A percentile compares a stretch with the other conserved stretches of the same genome.
Evolutionary conservation across 768 basidiomycete species (phyloP).

Genomic region (Lactifluus subvellereus): DNA sequence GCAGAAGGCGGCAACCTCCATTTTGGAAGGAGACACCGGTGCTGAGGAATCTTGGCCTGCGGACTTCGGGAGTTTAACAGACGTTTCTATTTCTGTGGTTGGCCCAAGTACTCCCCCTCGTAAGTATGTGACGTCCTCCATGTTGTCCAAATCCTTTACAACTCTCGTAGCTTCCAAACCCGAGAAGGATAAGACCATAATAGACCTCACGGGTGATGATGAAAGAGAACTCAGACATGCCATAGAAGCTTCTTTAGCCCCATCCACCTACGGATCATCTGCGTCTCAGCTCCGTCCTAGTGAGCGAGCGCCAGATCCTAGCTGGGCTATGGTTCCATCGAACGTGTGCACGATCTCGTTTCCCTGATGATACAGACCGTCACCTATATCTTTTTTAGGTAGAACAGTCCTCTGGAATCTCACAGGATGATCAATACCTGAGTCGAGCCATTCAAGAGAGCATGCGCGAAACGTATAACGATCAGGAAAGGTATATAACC

Average conservation of each 20-base stretch:
- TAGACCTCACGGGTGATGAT: conserved; percentile 62
- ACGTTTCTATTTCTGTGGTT: conserved; percentile 17
- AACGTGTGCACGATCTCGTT: conserved; percentile 40
- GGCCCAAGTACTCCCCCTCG: conserved; percentile 30
- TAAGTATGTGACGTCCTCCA: conserved; percentile 10
- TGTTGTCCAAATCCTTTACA: background rate
- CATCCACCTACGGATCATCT: conserved; percentile 27
- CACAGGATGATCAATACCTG: conserved; percentile 55
- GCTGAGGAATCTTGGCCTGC: conserved; percentile 12
- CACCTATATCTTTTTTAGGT: conserved; percentile 15
- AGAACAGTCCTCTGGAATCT: conserved; percentile 30
- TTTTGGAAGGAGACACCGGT: conserved; percentile 31
- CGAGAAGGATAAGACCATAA: conserved; percentile 30
- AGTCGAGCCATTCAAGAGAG: conserved; percentile 70
- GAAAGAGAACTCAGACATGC: conserved; percentile 48
- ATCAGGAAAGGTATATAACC: conserved; percentile 48
- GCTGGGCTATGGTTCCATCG: conserved; percentile 66
- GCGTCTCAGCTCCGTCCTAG: conserved; percentile 49
- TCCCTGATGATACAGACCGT: background rate
- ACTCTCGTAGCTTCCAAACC: conserved; percentile 30
- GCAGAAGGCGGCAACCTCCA: conserved; percentile 33
- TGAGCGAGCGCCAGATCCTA: conserved; percentile 54
- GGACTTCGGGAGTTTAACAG: conserved; percentile 8
- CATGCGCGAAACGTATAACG: conserved; percentile 39
- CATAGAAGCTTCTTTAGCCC: conserved; percentile 44